These are phyloP conservation scores for Penicillium malachiteum DNA, from an alignment of 495 filamentous ascomycete species.

Conservation along the genomic window DNA sequence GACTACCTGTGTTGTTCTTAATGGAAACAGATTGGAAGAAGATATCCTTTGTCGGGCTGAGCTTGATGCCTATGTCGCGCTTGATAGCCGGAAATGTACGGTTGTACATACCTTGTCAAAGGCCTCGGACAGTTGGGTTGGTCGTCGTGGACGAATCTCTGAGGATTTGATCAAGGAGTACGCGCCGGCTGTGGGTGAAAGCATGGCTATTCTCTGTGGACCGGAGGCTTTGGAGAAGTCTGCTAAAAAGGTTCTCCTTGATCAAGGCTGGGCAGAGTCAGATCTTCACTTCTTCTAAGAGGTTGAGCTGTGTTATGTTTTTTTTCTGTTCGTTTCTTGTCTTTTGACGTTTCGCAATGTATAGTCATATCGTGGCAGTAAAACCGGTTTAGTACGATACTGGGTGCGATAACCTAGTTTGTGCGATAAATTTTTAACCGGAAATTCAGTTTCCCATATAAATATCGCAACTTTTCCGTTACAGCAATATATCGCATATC, in stretches of 20 bases:
- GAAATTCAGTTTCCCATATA: too few relatives aligned
- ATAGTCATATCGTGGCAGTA: background rate
- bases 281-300: slow-evolving; percentile 80
- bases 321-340: background rate
- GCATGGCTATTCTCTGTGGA: slow-evolving; percentile 81
- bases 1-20: slow-evolving; percentile 67
- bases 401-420: too few relatives aligned
- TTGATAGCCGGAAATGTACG: slow-evolving; percentile 55
- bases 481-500: too few relatives aligned
- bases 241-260: slow-evolving; percentile 59
- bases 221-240: slow-evolving; percentile 75
- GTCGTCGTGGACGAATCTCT: slow-evolving; percentile 67
- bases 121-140: slow-evolving; percentile 62
- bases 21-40: slow-evolving; percentile 76
- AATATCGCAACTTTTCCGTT: too few relatives aligned
- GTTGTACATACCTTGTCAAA: slow-evolving; percentile 74
- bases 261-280: slow-evolving; percentile 73
- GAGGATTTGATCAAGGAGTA: slow-evolving; percentile 61
- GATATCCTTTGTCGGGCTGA: slow-evolving; percentile 85
- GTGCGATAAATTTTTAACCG: too few relatives aligned
- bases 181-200: slow-evolving; percentile 49
- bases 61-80: slow-evolving; percentile 59
- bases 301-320: background rate
- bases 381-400: too few relatives aligned
- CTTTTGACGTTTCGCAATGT: background rate